Evolutionary conservation across 345 rosid genomes (phyloP), one percentile per base, ranked within the genome.

Genomic region (Cardamine occulta): DNA sequence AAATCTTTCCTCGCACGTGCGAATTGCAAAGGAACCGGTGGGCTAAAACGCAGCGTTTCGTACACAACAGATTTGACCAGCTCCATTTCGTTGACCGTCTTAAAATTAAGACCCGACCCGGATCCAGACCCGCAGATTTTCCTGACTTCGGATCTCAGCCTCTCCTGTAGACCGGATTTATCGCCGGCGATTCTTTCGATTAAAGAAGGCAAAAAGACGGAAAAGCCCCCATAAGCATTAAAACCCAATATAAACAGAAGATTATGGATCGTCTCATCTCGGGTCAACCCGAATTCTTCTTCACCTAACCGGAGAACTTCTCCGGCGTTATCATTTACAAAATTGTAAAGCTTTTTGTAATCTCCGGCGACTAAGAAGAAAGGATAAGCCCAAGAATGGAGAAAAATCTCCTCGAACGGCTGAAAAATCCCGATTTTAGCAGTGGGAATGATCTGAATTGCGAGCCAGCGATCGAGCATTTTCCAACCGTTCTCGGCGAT

Each of bases 201-300:
- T 4, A 91, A 59, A 5, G 51, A 21, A 0, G 93, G 93, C 47
- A 91, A 64, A 17, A 93, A 89, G 32, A 88, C 11, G 3, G 93
- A 83, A 82, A 93, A 93, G 28, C 98, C 98, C 54, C 98, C 97
- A 24, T 61, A 93, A 4, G 98, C 89, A 37, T 93, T 93, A 76
- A 93, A 93, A 4, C 98, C 93, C 7, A 93, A 74, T 6, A 79
- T 31, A 70, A 91, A 93, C 45, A 93, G 79, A 12, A 91, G 45
- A 79, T 93, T 91, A 45, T 93, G 91, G 34, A 88, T 71, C 4
- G 86, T 32, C 48, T 93, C 96, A 24, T 86, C 82, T 18, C 79
- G 78, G 17, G 79, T 87, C 74, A 91, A 80, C 44, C 94, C 96
- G 71, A 79, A 93, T 64, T 91, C 89, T 0, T 73, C 70, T 44